Evolutionary conservation across 139 green algal genomes (phyloP).

Genomic region (Deuterostichococcus epilithicus): DNA sequence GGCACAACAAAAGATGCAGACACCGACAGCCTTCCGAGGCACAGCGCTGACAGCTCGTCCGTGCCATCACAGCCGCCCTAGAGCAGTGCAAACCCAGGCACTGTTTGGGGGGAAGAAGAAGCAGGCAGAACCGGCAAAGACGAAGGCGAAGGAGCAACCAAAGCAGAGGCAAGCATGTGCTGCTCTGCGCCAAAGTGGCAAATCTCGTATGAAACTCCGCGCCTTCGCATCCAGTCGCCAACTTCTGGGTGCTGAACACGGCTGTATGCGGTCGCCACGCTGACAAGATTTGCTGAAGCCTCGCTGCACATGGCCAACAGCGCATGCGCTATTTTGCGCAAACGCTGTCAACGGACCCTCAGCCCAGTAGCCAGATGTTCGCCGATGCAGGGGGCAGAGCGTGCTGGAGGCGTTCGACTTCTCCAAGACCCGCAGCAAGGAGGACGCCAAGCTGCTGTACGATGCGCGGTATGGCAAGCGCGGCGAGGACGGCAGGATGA

Average conservation of each 20-base stretch:
- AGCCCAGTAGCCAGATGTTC: too few relatives aligned
- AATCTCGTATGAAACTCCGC: too few relatives aligned
- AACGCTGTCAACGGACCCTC: too few relatives aligned
- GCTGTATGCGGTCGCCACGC: too few relatives aligned
- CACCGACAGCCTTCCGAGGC: not conserved
- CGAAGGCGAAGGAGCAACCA: not conserved
- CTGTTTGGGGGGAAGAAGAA: not conserved
- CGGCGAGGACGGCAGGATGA: constrained; percentile 50
- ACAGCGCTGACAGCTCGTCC: not conserved
- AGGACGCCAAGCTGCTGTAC: constrained; percentile 65
- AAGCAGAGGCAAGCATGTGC: too few relatives aligned
- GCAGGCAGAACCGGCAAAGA: not conserved
- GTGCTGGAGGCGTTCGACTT: constrained; percentile 52
- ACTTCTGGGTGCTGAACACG: too few relatives aligned
- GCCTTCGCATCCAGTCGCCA: too few relatives aligned
- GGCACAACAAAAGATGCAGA: too few relatives aligned
- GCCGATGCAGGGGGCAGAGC: not conserved
- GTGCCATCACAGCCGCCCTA: not conserved
- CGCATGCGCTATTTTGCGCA: too few relatives aligned
- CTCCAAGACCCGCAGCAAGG: constrained; percentile 40
- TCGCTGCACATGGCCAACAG: too few relatives aligned
- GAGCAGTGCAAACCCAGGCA: not conserved
- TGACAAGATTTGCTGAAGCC: too few relatives aligned
- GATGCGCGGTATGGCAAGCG: constrained; percentile 59
- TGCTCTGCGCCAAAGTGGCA: too few relatives aligned